phyloP scores from a whole-genome alignment of 2,329 filamentous ascomycete genomes.

The Fusarium sp. region DNA sequence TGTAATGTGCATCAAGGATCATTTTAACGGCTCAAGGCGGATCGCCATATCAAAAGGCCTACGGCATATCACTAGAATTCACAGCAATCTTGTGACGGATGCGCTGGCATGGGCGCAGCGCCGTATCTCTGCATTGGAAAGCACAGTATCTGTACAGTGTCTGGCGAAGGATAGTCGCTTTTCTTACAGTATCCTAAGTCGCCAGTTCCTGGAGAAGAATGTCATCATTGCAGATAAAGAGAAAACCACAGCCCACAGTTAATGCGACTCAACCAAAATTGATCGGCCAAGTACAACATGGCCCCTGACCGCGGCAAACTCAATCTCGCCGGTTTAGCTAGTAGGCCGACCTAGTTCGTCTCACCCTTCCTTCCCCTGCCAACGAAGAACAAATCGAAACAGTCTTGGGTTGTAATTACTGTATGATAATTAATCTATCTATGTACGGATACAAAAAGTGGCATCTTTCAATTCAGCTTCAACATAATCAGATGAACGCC shows the following conservation, averaged over 20 bases:
- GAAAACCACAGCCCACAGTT: background rate
- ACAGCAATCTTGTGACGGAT: conserved; percentile 3
- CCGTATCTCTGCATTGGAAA: conserved; percentile 8
- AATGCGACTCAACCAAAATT: conserved; percentile 1
- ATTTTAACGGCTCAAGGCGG: conserved; percentile 25
- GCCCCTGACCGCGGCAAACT: conserved; percentile 20
- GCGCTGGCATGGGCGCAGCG: conserved; percentile 4
- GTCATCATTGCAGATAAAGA: conserved; percentile 10
- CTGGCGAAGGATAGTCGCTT: background rate
- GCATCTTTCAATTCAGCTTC: conserved; percentile 4
- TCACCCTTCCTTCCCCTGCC: background rate
- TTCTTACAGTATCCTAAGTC: background rate
- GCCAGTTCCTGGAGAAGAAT: conserved; percentile 5
- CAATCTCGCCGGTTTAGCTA: conserved; percentile 5
- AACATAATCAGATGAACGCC: conserved; percentile 1
- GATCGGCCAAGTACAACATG: conserved; percentile 9
- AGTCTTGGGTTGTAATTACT: background rate
- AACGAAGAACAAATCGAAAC: background rate
- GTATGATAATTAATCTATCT: conserved; percentile 5
- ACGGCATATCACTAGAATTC: conserved; percentile 8
- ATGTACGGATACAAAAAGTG: background rate
- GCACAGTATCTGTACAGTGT: background rate
- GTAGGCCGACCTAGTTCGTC: background rate
- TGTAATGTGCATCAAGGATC: conserved; percentile 33
- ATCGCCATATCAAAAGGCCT: conserved; percentile 16